Conservation (phyloP, 306 rosid species). For the Trifolium pratense region DNA sequence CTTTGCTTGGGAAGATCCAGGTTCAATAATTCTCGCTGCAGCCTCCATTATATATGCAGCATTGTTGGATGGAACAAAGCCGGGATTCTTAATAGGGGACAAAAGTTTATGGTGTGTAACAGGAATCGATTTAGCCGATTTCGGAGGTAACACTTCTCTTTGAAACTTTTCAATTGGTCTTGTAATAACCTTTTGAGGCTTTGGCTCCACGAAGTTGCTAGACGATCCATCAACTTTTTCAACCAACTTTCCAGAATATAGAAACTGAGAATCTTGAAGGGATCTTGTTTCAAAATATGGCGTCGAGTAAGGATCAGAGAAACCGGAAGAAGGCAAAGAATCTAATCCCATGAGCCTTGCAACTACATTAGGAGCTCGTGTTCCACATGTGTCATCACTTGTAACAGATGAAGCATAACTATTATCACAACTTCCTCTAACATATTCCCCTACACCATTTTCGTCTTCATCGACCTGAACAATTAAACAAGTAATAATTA, state of each 20-base stretch:
- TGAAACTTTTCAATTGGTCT: conserved; percentile 92
- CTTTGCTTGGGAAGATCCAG: conserved; percentile 67
- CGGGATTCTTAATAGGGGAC: conserved; percentile 87
- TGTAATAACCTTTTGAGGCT: conserved; percentile 55
- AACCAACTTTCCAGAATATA: conserved; percentile 65
- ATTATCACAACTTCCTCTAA: conserved; percentile 69
- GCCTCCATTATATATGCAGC: conserved; percentile 97
- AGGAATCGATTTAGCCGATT: conserved; percentile 88
- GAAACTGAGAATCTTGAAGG: conserved; percentile 57
- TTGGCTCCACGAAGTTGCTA: conserved; percentile 59
- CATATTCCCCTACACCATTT: conserved; percentile 49
- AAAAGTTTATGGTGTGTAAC: conserved; percentile 88
- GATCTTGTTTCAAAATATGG: conserved; percentile 76
- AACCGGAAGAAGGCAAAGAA: conserved; percentile 70
- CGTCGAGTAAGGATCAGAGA: conserved; percentile 64
- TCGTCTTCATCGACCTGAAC: conserved; percentile 72
- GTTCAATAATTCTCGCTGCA: conserved; percentile 89
- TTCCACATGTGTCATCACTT: conserved; percentile 79
- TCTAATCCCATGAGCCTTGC: conserved; percentile 98
- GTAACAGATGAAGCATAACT: conserved; percentile 90
- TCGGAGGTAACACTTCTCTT: conserved; percentile 93
- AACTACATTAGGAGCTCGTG: conserved; percentile 76
- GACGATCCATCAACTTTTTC: conserved; percentile 53
- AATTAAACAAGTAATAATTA: conserved; percentile 15
- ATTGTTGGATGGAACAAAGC: conserved; percentile 74